These are phyloP conservation scores for Globisporangium cystogenes DNA, from an alignment of 352 stramenopile genomes.

Conservation along the genomic window DNA sequence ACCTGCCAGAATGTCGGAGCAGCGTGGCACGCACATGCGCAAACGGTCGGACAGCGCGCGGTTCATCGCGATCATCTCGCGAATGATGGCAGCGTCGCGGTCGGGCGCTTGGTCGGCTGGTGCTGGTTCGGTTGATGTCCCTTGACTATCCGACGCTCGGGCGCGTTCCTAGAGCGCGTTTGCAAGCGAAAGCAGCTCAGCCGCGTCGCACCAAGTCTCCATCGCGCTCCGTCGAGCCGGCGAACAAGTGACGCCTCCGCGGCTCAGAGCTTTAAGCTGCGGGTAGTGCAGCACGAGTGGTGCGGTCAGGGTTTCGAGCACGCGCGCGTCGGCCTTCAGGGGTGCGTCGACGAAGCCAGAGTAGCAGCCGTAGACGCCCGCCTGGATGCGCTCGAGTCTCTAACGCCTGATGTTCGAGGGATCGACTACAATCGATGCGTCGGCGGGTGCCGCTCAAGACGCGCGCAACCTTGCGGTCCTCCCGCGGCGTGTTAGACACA, in stretches of 20 bases:
- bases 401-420: too few relatives aligned
- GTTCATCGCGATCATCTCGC: neutral
- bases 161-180: neutral
- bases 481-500: too few relatives aligned
- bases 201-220: too few relatives aligned
- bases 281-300: neutral
- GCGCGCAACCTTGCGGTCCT: neutral
- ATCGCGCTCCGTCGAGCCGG: too few relatives aligned
- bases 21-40: neutral
- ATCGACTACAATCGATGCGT: too few relatives aligned
- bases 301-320: neutral
- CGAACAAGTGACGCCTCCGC: neutral
- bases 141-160: too few relatives aligned
- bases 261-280: neutral
- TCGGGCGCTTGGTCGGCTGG: too few relatives aligned
- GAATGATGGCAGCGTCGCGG: neutral
- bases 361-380: neutral
- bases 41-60: neutral
- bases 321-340: neutral
- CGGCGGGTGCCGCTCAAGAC: neutral
- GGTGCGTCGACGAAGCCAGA: neutral
- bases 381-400: neutral
- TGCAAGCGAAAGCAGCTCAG: neutral
- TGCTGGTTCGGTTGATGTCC: too few relatives aligned
- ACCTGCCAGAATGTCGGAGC: neutral